Evolutionary conservation across 1,139 yeast species (phyloP), one percentile per base, ranked within the genome.

Genomic region (Hanseniaspora sp.): DNA sequence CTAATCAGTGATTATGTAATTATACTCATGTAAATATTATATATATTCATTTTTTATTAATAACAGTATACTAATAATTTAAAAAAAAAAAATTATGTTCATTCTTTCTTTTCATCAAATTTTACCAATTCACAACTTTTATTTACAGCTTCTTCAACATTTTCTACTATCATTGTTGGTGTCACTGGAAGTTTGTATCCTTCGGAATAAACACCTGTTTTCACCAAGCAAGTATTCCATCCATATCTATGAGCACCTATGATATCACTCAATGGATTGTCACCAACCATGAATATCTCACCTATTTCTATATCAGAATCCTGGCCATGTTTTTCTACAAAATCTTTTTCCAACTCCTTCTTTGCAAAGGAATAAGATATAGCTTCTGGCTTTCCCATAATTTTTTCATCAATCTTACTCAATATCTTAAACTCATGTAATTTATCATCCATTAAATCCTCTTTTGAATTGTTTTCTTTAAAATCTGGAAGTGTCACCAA

Each of bases 251-350:
- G 83, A 1, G 96, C 98, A 0, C 98, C 98, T 58, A 76, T 75
- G 51, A 92, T 92, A 65, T 92, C 98, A 53, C 90, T 80, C 31
- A 83, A 92, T 2, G 96, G 97, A 67, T 92, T 92, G 68, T 92
- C 98, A 30, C 98, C 98, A 34, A 92, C 86, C 98, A 92, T 92
- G 69, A 75, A 90, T 1, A 92, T 83, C 39, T 75, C 70, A 31
- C 53, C 52, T 9, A 43, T 33, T 37, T 41, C 48, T 15, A 40
- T 12, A 5, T 42, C 39, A 12, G 43, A 13, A 3, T 79, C 79
- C 74, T 63, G n/a, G 59, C 54, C 9, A 55, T 54, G 2, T 78
- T 79, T 6, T 69, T 60, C 33, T 59, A 60, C 3, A 33, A 46
- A 46, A 29, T n/a, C 49, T 11, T 33, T 29, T n/a, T 40, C 43